A percentile compares a stretch with the other conserved stretches of the same genome.
Evolutionary conservation across 805 yeast species (phyloP).

Genomic region (Ogataea degrootiae): DNA sequence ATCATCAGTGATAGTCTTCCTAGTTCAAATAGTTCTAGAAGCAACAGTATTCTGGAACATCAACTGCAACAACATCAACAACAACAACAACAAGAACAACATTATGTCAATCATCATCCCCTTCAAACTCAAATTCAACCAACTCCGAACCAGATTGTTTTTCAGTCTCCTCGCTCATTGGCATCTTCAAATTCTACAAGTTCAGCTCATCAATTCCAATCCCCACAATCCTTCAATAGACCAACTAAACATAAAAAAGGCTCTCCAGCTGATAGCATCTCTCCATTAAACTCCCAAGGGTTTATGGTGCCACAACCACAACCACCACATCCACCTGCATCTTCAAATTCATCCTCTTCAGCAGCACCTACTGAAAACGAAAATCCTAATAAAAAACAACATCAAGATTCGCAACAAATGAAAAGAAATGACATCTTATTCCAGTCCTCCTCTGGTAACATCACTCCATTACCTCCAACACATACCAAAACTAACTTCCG

Average conservation of each 20-base stretch:
- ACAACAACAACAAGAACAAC: not conserved
- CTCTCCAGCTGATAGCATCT: slow-evolving; percentile 11
- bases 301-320: not conserved
- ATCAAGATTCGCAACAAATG: not conserved
- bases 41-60: slow-evolving; percentile 10
- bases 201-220: slow-evolving; percentile 11
- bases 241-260: slow-evolving; percentile 9
- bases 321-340: not conserved
- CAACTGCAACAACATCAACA: slow-evolving; percentile 9
- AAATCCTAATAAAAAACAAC: slow-evolving; percentile 1
- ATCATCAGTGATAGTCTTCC: slow-evolving; percentile 7
- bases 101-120: slow-evolving; percentile 1
- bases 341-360: not conserved
- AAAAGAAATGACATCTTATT: not conserved
- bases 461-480: not conserved
- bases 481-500: slow-evolving; percentile 12
- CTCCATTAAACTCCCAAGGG: slow-evolving; percentile 11
- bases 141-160: slow-evolving; percentile 3
- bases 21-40: slow-evolving; percentile 10
- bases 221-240: slow-evolving; percentile 11
- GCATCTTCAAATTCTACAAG: slow-evolving; percentile 13
- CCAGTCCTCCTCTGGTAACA: not conserved
- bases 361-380: not conserved
- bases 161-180: slow-evolving; percentile 17
- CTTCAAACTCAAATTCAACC: not conserved